Percentiles rank a stretch among this genome's conserved stretches.
phyloP scores from a whole-genome alignment of 768 basidiomycete species.

The Sporobolomyces roseus region DNA sequence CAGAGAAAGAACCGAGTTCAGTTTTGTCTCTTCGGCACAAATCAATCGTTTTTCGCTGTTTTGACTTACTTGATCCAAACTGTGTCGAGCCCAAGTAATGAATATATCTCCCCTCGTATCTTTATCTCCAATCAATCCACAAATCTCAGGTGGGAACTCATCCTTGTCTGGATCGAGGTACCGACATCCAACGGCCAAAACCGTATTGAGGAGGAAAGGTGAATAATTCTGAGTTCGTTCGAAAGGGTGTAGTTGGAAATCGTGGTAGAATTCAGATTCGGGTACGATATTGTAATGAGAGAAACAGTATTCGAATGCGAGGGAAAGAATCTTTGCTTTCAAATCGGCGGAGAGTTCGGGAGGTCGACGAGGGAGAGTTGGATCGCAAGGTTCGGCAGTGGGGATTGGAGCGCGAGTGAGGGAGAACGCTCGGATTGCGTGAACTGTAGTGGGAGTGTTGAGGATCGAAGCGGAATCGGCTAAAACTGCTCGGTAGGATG shows the following conservation, averaged over 20 bases:
- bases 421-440: constrained; percentile 25
- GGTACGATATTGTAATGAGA: constrained; percentile 37
- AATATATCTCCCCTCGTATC: constrained; percentile 38
- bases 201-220: constrained; percentile 31
- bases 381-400: constrained; percentile 18
- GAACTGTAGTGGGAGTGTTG: constrained; percentile 12
- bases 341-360: constrained; percentile 25
- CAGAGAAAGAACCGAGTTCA: no score
- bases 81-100: constrained; percentile 20
- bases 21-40: no score
- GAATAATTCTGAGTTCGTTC: constrained; percentile 31
- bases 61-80: constrained; percentile 38
- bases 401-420: constrained; percentile 28
- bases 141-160: constrained; percentile 27
- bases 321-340: constrained; percentile 15
- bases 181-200: constrained; percentile 36
- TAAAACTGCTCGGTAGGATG: constrained; percentile 33
- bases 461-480: constrained; percentile 26
- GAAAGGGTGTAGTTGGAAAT: constrained; percentile 27
- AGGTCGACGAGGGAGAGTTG: constrained; percentile 23
- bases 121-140: constrained; percentile 22
- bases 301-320: constrained; percentile 37
- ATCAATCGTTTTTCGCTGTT: no score
- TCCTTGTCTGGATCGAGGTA: constrained; percentile 38
- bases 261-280: constrained; percentile 20